phyloP scores from a whole-genome alignment of 495 filamentous ascomycete species.

The Xylaria nigripes region DNA sequence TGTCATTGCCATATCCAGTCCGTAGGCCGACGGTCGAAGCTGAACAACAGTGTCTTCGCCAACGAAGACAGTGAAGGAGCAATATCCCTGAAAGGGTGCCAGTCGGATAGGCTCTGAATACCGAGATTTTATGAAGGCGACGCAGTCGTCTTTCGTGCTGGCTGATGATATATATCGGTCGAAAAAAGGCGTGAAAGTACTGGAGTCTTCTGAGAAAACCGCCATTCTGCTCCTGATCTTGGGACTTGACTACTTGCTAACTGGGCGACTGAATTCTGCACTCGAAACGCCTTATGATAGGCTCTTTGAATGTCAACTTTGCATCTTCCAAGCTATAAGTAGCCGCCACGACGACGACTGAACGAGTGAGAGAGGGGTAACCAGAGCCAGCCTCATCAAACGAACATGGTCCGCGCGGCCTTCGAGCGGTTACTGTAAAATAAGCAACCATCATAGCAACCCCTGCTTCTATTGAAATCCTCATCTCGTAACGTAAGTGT shows the following conservation, averaged over 20 bases:
- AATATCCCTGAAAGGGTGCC: conserved; percentile 41
- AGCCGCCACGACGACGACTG: conserved; percentile 1
- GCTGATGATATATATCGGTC: conserved; percentile 19
- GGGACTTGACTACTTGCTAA: neutral
- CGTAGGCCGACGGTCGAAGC: conserved; percentile 39
- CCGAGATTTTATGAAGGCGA: conserved; percentile 14
- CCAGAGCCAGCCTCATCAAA: conserved; percentile 13
- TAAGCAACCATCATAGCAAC: conserved; percentile 4
- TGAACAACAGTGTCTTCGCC: conserved; percentile 36
- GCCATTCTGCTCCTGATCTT: conserved; percentile 13
- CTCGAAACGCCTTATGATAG: neutral
- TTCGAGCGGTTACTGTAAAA: conserved; percentile 18
- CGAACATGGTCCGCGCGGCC: conserved; percentile 4
- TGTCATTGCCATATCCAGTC: conserved; percentile 34
- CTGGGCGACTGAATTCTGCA: neutral
- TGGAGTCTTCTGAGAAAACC: conserved; percentile 15
- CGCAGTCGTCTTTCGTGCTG: conserved; percentile 19
- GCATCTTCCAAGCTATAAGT: neutral
- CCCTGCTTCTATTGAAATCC: neutral
- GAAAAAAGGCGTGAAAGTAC: conserved; percentile 18
- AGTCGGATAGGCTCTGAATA: conserved; percentile 19
- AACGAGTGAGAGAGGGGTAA: conserved; percentile 20
- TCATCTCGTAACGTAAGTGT: neutral
- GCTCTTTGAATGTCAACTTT: conserved; percentile 1
- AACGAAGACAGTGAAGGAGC: conserved; percentile 43